These are phyloP conservation scores for Aspergillus ellipticus DNA, from an alignment of 495 filamentous ascomycete genomes.

Conservation along the genomic window DNA sequence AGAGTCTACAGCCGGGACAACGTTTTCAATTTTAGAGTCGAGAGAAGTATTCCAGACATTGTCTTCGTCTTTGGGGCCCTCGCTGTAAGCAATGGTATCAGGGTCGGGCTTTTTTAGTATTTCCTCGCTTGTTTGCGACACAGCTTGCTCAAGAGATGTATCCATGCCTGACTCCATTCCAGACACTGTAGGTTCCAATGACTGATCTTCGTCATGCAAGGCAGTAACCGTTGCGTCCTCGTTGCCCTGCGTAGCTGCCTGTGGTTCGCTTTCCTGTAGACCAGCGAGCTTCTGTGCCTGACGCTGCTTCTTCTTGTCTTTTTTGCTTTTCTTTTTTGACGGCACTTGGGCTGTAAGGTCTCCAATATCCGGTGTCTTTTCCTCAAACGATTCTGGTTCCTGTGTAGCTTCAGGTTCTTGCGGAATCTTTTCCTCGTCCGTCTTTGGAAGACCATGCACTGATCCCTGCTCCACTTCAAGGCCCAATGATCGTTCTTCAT, in stretches of 20 bases:
- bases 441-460: not conserved
- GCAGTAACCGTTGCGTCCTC: not conserved
- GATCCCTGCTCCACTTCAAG: not conserved
- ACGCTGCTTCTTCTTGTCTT: constrained; percentile 31
- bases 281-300: constrained; percentile 13
- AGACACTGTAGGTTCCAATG: not conserved
- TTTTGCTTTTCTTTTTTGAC: constrained; percentile 29
- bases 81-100: not conserved
- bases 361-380: constrained; percentile 7
- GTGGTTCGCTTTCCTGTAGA: constrained; percentile 4
- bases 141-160: not conserved
- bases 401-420: constrained; percentile 8
- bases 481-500: not conserved
- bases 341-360: constrained; percentile 11
- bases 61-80: not conserved
- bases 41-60: not conserved
- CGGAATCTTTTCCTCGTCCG: not conserved
- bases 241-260: not conserved
- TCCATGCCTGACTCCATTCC: not conserved
- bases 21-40: not conserved
- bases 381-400: constrained; percentile 7
- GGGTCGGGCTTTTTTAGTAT: not conserved
- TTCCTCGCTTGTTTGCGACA: not conserved
- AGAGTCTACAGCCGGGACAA: not conserved
- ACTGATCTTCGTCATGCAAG: not conserved